phyloP scores from a whole-genome alignment of 192 early-diverging fungal genomes.

The Rhizophagus clarus region DNA sequence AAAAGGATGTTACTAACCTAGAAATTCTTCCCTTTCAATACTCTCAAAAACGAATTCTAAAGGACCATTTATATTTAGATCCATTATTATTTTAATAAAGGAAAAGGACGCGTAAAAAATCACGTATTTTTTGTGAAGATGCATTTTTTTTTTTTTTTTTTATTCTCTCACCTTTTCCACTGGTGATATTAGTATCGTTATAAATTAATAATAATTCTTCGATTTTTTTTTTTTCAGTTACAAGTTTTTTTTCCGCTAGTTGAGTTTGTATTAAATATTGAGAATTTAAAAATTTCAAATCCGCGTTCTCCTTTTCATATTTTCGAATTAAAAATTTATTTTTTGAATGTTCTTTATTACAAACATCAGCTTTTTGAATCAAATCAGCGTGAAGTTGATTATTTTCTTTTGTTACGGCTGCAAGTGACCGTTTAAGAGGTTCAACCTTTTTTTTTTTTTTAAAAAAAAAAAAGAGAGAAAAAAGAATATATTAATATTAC shows the following conservation, averaged over 20 bases:
- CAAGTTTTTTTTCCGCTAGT: not conserved
- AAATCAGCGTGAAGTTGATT: constrained; percentile 24
- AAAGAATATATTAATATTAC: not conserved
- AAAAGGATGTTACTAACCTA: not conserved
- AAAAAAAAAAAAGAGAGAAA: not conserved
- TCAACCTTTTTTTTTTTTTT: constrained; percentile 13
- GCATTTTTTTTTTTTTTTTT: too few relatives aligned
- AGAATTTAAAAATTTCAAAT: constrained; percentile 19
- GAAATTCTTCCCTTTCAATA: not conserved
- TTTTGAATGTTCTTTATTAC: not conserved
- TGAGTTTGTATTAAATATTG: constrained; percentile 3
- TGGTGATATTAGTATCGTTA: not conserved
- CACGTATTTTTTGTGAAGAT: too few relatives aligned
- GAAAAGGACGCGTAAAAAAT: too few relatives aligned
- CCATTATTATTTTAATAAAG: too few relatives aligned
- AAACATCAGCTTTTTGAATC: not conserved
- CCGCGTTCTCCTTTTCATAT: constrained; percentile 12
- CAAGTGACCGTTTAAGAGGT: constrained; percentile 10
- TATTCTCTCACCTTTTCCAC: not conserved
- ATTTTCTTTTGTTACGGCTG: constrained; percentile 18
- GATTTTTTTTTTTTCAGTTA: not conserved
- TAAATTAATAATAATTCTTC: not conserved
- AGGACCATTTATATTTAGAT: too few relatives aligned
- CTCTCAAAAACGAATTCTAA: not conserved
- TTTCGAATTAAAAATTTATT: not conserved